Evolutionary conservation across 176 grass and related monocot species (phyloP).

Genomic region (Miscanthus lutarioriparius): DNA sequence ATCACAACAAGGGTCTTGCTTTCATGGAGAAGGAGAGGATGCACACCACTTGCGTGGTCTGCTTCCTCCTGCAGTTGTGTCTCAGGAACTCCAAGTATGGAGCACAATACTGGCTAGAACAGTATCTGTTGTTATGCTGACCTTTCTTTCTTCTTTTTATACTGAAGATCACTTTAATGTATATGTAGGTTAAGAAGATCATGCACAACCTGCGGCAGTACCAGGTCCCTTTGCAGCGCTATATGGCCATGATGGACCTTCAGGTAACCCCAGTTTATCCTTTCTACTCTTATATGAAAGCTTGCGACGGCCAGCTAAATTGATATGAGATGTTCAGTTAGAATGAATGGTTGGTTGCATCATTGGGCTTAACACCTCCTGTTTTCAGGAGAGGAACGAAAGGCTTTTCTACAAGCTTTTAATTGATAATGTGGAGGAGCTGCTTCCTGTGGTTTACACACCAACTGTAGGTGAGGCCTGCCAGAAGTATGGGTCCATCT

Average conservation of each 20-base stretch:
- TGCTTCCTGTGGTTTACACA: slow-evolving; percentile 95
- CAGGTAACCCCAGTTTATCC: slow-evolving; percentile 54
- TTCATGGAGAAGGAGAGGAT: slow-evolving; percentile 89
- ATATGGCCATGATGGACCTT: slow-evolving; percentile 99
- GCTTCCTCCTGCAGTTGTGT: slow-evolving; percentile 79
- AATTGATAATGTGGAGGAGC: slow-evolving; percentile 98
- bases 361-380: not conserved
- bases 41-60: slow-evolving; percentile 93
- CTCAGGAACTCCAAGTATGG: slow-evolving; percentile 79
- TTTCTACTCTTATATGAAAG: slow-evolving; percentile 10
- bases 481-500: slow-evolving; percentile 98
- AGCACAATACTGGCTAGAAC: not conserved
- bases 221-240: slow-evolving; percentile 79
- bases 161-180: slow-evolving; percentile 21
- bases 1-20: slow-evolving; percentile 91
- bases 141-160: not conserved
- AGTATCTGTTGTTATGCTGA: slow-evolving; percentile 4
- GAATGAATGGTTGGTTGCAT: slow-evolving; percentile 23
- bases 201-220: slow-evolving; percentile 90
- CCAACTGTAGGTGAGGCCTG: slow-evolving; percentile 98
- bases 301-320: not conserved
- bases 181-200: slow-evolving; percentile 73
- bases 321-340: not conserved
- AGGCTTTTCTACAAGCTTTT: slow-evolving; percentile 98
- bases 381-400: slow-evolving; percentile 79